Percentiles rank a stretch among this genome's conserved stretches.
These are phyloP conservation scores for Actinomortierella wolfii DNA, from an alignment of 371 early-diverging fungal species.

Conservation along the genomic window DNA sequence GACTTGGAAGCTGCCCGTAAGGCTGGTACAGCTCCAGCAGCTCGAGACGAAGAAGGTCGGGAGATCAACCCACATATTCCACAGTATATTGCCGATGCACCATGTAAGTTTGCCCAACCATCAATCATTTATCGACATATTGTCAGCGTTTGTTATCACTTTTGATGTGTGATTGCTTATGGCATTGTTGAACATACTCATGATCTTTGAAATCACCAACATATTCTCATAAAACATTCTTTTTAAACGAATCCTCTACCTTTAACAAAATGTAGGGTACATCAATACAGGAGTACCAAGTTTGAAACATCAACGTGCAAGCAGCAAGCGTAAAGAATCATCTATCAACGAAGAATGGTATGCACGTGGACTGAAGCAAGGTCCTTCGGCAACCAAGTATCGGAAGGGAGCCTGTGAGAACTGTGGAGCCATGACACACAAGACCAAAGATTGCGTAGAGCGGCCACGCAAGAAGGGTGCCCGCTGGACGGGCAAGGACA, in stretches of 20 bases:
- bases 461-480: constrained; percentile 91
- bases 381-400: constrained; percentile 87
- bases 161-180: neutral
- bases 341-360: constrained; percentile 77
- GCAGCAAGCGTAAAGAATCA: constrained; percentile 25
- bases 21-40: constrained; percentile 91
- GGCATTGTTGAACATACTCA: neutral
- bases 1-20: constrained; percentile 90
- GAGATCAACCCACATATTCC: constrained; percentile 99
- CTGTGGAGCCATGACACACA: constrained; percentile 95
- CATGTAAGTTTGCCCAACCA: constrained; percentile 59
- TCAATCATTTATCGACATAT: neutral
- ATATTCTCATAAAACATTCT: constrained; percentile 3
- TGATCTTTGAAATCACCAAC: neutral
- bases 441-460: constrained; percentile 93
- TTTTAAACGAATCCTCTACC: too few relatives aligned
- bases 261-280: constrained; percentile 81
- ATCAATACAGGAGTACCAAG: constrained; percentile 86
- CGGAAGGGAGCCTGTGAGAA: constrained; percentile 96
- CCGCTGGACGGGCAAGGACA: constrained; percentile 84
- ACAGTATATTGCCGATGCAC: constrained; percentile 93
- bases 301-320: constrained; percentile 88
- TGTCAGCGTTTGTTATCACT: neutral
- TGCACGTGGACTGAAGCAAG: constrained; percentile 69
- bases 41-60: constrained; percentile 87